Base-by-base conservation (phyloP, 2,329 filamentous ascomycete species). In the Metarhizium humberi region DNA sequence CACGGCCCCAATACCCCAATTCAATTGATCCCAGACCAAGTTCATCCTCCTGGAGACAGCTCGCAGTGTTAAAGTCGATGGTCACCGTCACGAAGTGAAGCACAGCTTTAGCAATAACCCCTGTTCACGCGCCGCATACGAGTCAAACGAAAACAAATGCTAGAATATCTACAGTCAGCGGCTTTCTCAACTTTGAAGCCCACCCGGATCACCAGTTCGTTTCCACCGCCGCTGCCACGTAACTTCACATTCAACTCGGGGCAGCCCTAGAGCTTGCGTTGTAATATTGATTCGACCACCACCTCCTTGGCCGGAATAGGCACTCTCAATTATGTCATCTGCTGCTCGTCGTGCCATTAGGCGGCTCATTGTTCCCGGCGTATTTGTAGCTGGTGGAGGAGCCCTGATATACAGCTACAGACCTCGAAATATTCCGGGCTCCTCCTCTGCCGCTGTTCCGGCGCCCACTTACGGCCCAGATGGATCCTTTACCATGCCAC, bases 381-480 rank as follows among this genome's bases (percentile, higher is more conserved):
- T 73, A 25, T 62, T 73, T 50, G 71, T 70, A 49, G 68, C 71
- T 29, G 73, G 75, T 32, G 73, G 74, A 34, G 58, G 52, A 32
- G 32, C 70, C 43, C 6, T 46, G n/a, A 25, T 73, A 61, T 80
- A 78, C 65, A 71, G 72, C 60, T 87, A 88, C 70, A 82, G 86
- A 42, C 87, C 87, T 13, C 80, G 85, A 64, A 83, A 87, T 67
- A 86, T 90, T 57, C 86, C 86, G 50, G 87, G 87, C 52, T 79
- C 78, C 60, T 84, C 87, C 60, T 80, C 81, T 13, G 80, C 86
- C 4, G 82, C 79, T 3, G 87, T 89, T 1, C 85, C 86, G 40
- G 86, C 86, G 18, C 86, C 86, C 2, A 84, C 83, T 56, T 87
- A 84, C 65, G 83, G 82, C 61, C 79, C 84, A 59, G 84, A 85